phyloP scores from a whole-genome alignment of 208 protist species.

The Leptomonas seymouri region DNA sequence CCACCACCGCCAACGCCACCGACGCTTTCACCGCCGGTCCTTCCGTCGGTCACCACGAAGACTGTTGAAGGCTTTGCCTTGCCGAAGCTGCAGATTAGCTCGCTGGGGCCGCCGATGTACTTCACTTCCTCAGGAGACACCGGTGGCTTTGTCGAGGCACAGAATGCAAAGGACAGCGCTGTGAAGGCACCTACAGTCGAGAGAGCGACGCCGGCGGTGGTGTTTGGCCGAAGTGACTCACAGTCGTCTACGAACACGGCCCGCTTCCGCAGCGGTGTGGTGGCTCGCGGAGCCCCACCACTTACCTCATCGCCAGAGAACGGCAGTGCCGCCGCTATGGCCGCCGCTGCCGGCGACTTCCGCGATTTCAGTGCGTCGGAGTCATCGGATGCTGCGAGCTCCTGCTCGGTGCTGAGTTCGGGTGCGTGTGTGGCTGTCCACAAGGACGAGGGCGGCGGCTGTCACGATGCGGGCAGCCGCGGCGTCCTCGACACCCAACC shows the following conservation, averaged over 20 bases:
- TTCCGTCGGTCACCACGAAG: slow-evolving; percentile 7
- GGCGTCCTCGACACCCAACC: neutral
- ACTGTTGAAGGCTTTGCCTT: slow-evolving; percentile 28
- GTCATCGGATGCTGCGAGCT: neutral
- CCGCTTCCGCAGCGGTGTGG: slow-evolving; percentile 6
- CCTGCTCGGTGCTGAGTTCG: slow-evolving; percentile 1
- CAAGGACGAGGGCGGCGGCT: slow-evolving; percentile 16
- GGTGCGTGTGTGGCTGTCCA: slow-evolving; percentile 6
- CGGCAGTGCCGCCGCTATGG: slow-evolving; percentile 9
- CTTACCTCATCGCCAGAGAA: slow-evolving; percentile 8
- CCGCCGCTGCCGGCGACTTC: slow-evolving; percentile 1
- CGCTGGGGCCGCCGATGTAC: slow-evolving; percentile 58
- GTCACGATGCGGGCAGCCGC: slow-evolving; percentile 8
- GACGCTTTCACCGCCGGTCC: slow-evolving; percentile 2
- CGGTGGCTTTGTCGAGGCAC: slow-evolving; percentile 37
- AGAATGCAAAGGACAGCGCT: slow-evolving; percentile 7
- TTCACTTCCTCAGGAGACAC: slow-evolving; percentile 74
- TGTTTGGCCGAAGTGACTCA: slow-evolving; percentile 7
- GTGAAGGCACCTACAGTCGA: neutral
- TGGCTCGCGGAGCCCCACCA: slow-evolving; percentile 4
- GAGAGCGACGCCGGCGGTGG: neutral
- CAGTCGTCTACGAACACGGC: slow-evolving; percentile 23
- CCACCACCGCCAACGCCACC: neutral
- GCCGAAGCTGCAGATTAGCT: slow-evolving; percentile 49
- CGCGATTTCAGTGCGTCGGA: slow-evolving; percentile 10